These are phyloP conservation scores for Alternaria ethzedia DNA, from an alignment of 2,329 filamentous ascomycete genomes.

Conservation along the genomic window DNA sequence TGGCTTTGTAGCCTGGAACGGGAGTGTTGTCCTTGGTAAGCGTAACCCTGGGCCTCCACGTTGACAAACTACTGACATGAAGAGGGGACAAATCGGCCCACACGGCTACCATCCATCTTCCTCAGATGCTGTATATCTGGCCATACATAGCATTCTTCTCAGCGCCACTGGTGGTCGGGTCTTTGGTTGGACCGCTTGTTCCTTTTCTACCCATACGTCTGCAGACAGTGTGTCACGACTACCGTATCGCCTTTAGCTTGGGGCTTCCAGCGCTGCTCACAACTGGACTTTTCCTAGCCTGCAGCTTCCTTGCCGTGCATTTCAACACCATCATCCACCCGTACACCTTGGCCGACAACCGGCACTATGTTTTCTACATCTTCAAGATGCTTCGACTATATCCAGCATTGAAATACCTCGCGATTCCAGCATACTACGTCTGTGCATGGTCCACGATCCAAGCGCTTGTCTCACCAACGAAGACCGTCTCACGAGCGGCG, in stretches of 20 bases:
- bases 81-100: conserved; percentile 93
- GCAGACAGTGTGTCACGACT: conserved; percentile 10
- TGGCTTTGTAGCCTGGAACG: conserved; percentile 83
- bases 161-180: conserved; percentile 72
- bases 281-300: conserved; percentile 39
- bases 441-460: conserved; percentile 73
- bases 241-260: conserved; percentile 4
- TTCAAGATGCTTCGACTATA: conserved; percentile 81
- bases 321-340: conserved; percentile 95
- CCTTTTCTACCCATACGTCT: conserved; percentile 21
- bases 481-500: conserved; percentile 26
- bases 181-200: conserved; percentile 53
- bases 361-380: conserved; percentile 96
- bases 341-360: conserved; percentile 94
- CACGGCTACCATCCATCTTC: conserved; percentile 82
- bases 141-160: conserved; percentile 91
- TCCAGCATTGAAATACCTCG: conserved; percentile 67
- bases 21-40: conserved; percentile 85
- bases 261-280: conserved; percentile 32
- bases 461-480: conserved; percentile 56
- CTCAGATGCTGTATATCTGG: conserved; percentile 97
- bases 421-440: conserved; percentile 72
- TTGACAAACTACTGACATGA: conserved; percentile 15
- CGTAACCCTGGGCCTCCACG: background rate
- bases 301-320: conserved; percentile 63